Percentiles rank a stretch among this genome's conserved stretches.
Evolutionary conservation across 768 basidiomycete species (phyloP).

Genomic region (Peribolospora baueri): DNA sequence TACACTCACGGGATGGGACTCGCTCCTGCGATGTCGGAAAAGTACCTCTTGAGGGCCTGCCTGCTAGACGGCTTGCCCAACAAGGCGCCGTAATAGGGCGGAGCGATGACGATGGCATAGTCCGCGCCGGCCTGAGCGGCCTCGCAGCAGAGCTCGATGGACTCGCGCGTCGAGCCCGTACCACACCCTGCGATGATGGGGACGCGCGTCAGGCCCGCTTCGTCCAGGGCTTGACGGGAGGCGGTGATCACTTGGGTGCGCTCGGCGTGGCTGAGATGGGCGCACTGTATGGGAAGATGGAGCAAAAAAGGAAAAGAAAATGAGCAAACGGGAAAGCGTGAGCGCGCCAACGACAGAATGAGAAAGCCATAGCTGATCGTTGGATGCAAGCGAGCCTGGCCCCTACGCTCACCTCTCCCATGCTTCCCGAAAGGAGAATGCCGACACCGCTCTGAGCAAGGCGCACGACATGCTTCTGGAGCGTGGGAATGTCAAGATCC

Average conservation of each 20-base stretch:
- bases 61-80: constrained; percentile 21
- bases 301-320: constrained; percentile 18
- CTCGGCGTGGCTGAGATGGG: constrained; percentile 16
- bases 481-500: constrained; percentile 39
- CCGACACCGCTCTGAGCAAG: constrained; percentile 35
- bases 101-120: constrained; percentile 36
- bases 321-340: constrained; percentile 29
- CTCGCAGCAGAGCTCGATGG: constrained; percentile 39
- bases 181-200: constrained; percentile 60
- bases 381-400: constrained; percentile 44
- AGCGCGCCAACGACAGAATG: constrained; percentile 13
- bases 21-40: constrained; percentile 59
- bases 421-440: constrained; percentile 12
- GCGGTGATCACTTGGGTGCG: constrained; percentile 22
- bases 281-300: constrained; percentile 9
- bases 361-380: too few species aligned
- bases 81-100: constrained; percentile 31
- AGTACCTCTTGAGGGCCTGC: constrained; percentile 33
- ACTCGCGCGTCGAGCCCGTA: constrained; percentile 51
- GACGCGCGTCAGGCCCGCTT: constrained; percentile 39
- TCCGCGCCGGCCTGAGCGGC: constrained; percentile 58
- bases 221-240: constrained; percentile 44
- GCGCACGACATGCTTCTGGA: constrained; percentile 42
- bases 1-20: constrained; percentile 26
- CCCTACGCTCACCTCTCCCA: constrained; percentile 34